Evolutionary conservation across 2,329 filamentous ascomycete genomes (phyloP).

Genomic region (Aureobasidium subglaciale): DNA sequence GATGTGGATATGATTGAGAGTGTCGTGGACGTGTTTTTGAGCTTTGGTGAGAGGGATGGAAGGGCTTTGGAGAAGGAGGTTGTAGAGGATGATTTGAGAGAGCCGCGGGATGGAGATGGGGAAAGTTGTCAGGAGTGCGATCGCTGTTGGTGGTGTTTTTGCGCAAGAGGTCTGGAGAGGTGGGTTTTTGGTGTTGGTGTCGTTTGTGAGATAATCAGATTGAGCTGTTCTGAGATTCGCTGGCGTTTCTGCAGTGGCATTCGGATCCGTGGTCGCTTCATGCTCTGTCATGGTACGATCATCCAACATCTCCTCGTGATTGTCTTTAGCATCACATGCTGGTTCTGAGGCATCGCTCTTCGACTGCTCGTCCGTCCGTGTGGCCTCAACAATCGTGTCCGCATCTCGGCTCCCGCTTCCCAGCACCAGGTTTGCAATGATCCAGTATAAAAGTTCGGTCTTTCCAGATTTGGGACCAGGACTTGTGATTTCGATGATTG

Average conservation of each 20-base stretch:
- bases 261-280: too few species aligned
- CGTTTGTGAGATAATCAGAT: not conserved
- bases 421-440: constrained; percentile 46
- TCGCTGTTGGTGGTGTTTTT: constrained; percentile 35
- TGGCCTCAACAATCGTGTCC: too few species aligned
- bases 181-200: not conserved
- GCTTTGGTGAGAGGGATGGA: not conserved
- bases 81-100: constrained; percentile 28
- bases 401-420: not conserved
- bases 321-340: too few species aligned
- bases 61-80: not conserved
- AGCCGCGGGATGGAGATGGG: constrained; percentile 40
- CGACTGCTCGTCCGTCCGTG: not conserved
- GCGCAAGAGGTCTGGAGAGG: not conserved
- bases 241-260: too few species aligned
- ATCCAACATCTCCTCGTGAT: too few species aligned
- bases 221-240: too few species aligned
- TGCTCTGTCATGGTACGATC: too few species aligned
- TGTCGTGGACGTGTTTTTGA: constrained; percentile 27
- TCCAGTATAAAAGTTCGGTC: constrained; percentile 52
- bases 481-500: constrained; percentile 50
- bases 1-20: constrained; percentile 51
- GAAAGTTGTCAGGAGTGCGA: constrained; percentile 52
- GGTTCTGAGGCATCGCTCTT: not conserved
- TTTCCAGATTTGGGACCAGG: constrained; percentile 47